Conservation (phyloP, 2,329 filamentous ascomycete genomes). For the Atkinsonella hypoxylon region DNA sequence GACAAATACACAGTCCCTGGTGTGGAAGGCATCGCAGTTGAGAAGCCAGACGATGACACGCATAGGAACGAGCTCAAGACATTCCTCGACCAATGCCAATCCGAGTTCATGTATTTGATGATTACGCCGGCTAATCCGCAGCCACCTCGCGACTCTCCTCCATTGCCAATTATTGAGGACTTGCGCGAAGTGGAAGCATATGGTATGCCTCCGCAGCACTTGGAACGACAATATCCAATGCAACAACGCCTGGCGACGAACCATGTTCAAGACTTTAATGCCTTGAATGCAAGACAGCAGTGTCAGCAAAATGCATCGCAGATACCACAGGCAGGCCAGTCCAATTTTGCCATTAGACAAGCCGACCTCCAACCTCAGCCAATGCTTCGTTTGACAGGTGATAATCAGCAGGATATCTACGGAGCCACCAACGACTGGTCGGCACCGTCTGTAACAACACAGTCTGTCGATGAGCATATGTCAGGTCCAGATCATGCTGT, state of each 20-base stretch:
- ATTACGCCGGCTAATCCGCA: conserved; percentile 53
- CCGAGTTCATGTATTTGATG: conserved; percentile 58
- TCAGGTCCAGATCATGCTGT: conserved; percentile 25
- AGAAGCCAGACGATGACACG: conserved; percentile 36
- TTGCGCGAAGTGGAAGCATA: conserved; percentile 42
- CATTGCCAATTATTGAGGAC: conserved; percentile 46
- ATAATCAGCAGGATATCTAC: conserved; percentile 32
- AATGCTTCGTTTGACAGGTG: conserved; percentile 41
- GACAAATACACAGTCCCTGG: conserved; percentile 32
- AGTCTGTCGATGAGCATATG: conserved; percentile 22
- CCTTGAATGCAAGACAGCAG: conserved; percentile 39
- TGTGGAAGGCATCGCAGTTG: conserved; percentile 34
- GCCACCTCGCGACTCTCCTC: conserved; percentile 51
- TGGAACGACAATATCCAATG: conserved; percentile 28
- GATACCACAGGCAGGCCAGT: conserved; percentile 25
- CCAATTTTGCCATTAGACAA: conserved; percentile 21
- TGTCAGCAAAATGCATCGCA: conserved; percentile 46
- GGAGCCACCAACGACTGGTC: conserved; percentile 24
- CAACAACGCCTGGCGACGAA: conserved; percentile 37
- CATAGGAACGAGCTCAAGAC: conserved; percentile 42
- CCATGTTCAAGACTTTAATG: conserved; percentile 40
- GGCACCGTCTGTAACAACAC: conserved; percentile 20
- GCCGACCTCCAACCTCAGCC: conserved; percentile 33
- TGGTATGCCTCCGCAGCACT: conserved; percentile 28
- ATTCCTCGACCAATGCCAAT: conserved; percentile 53